These are phyloP conservation scores for Castanea mollissima DNA, from an alignment of 306 rosid genomes.

Conservation along the genomic window DNA sequence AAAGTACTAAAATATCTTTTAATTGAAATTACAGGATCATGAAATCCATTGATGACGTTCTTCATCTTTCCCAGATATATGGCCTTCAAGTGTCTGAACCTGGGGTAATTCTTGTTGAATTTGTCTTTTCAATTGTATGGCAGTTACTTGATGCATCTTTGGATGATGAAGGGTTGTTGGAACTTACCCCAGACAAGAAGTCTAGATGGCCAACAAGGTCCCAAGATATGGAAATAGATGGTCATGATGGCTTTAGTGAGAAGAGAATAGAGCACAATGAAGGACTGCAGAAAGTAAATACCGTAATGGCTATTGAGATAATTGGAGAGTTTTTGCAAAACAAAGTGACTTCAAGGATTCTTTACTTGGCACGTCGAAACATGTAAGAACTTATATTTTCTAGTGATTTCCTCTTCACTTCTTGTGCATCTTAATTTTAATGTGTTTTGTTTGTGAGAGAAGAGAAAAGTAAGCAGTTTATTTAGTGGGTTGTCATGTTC, in stretches of 20 bases:
- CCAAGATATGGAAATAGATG: slow-evolving; percentile 64
- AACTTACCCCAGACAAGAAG: slow-evolving; percentile 53
- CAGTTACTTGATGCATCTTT: slow-evolving; percentile 88
- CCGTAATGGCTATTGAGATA: slow-evolving; percentile 67
- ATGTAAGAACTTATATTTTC: slow-evolving; percentile 54
- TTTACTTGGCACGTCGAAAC: slow-evolving; percentile 67
- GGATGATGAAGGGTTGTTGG: slow-evolving; percentile 81
- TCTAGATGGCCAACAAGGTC: slow-evolving; percentile 61
- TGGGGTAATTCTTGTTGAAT: slow-evolving; percentile 76
- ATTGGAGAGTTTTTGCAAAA: slow-evolving; percentile 65
- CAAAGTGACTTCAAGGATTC: slow-evolving; percentile 64
- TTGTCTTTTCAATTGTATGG: slow-evolving; percentile 72
- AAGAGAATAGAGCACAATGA: slow-evolving; percentile 49
- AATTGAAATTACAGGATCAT: slow-evolving; percentile 64
- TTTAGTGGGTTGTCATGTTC: background rate
- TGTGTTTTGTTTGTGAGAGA: slow-evolving; percentile 13
- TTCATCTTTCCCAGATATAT: slow-evolving; percentile 70
- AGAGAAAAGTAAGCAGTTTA: slow-evolving; percentile 18
- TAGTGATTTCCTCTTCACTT: slow-evolving; percentile 11
- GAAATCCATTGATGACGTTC: slow-evolving; percentile 75
- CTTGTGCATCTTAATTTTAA: slow-evolving; percentile 9
- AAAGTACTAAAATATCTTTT: slow-evolving; percentile 24
- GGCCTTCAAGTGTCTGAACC: slow-evolving; percentile 60
- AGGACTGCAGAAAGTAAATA: slow-evolving; percentile 52
- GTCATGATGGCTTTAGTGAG: slow-evolving; percentile 43